phyloP scores from a whole-genome alignment of 73 alveolate species.

The Paramecium octaurelia region DNA sequence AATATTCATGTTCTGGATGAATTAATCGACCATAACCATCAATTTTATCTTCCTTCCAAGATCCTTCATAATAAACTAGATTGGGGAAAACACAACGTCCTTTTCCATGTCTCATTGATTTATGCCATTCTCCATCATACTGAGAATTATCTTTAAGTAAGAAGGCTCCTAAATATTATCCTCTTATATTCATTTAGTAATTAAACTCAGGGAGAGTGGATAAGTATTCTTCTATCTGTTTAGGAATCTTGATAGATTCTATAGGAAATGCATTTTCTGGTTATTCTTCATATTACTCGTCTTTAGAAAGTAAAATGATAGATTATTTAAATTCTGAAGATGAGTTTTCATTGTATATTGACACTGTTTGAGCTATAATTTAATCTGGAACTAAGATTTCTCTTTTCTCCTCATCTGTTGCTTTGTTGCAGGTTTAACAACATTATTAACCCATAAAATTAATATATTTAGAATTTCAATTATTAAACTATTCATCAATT shows the following conservation, averaged over 20 bases:
- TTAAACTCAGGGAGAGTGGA: neutral
- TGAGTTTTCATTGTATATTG: neutral
- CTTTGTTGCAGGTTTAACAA: neutral
- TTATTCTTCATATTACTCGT: neutral
- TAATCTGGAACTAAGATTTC: neutral
- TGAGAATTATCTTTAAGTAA: slow-evolving; percentile 24
- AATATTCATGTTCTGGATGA: neutral
- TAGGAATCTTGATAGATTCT: neutral
- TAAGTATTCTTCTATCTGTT: neutral
- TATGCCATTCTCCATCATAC: slow-evolving; percentile 46
- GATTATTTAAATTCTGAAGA: neutral
- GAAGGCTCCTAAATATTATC: neutral
- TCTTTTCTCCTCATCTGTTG: neutral
- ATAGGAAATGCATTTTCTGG: slow-evolving; percentile 16
- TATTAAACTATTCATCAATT: slow-evolving; percentile 38
- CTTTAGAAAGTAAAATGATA: neutral
- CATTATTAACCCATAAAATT: neutral
- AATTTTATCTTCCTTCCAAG: slow-evolving; percentile 6
- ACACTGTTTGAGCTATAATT: neutral
- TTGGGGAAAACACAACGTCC: neutral
- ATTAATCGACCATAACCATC: slow-evolving; percentile 25
- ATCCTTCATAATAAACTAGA: neutral
- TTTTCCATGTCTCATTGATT: neutral
- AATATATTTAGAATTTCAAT: neutral
- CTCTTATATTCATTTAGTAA: neutral